Evolutionary conservation across 2,329 filamentous ascomycete species (phyloP).

Genomic region (Drechmeria coniospora): DNA sequence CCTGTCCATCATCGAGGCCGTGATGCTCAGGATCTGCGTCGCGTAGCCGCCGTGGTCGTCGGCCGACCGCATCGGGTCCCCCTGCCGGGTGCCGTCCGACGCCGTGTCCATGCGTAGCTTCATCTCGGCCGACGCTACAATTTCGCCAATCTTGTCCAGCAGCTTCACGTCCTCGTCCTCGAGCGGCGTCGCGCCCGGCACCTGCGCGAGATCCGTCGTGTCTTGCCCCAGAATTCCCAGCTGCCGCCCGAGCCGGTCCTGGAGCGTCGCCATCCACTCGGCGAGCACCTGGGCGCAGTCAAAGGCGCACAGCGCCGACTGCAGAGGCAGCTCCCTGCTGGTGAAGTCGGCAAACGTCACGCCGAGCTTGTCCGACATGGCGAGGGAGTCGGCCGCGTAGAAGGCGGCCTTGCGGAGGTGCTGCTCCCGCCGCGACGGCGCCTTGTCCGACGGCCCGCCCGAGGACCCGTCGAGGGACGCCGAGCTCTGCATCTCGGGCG

Average conservation of each 20-base stretch:
- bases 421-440: slow-evolving; percentile 61
- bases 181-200: slow-evolving; percentile 77
- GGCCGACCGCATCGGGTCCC: slow-evolving; percentile 37
- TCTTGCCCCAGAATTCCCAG: slow-evolving; percentile 77
- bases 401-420: slow-evolving; percentile 89
- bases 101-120: slow-evolving; percentile 52
- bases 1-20: slow-evolving; percentile 75
- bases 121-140: slow-evolving; percentile 59
- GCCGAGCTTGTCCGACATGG: slow-evolving; percentile 74
- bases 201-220: slow-evolving; percentile 60
- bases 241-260: slow-evolving; percentile 84
- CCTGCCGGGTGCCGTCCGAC: slow-evolving; percentile 32
- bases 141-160: slow-evolving; percentile 65
- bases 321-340: slow-evolving; percentile 72
- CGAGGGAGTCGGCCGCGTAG: slow-evolving; percentile 82
- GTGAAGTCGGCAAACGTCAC: slow-evolving; percentile 74
- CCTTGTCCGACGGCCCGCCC: slow-evolving; percentile 16
- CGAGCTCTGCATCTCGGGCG: slow-evolving; percentile 33
- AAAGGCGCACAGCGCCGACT: slow-evolving; percentile 82
- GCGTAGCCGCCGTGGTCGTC: slow-evolving; percentile 60
- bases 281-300: slow-evolving; percentile 89
- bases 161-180: slow-evolving; percentile 86
- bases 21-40: slow-evolving; percentile 69
- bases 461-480: slow-evolving; percentile 29
- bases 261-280: slow-evolving; percentile 85